Base-by-base conservation (phyloP, 176 grass and related monocot species). In the Oryza punctata region DNA sequence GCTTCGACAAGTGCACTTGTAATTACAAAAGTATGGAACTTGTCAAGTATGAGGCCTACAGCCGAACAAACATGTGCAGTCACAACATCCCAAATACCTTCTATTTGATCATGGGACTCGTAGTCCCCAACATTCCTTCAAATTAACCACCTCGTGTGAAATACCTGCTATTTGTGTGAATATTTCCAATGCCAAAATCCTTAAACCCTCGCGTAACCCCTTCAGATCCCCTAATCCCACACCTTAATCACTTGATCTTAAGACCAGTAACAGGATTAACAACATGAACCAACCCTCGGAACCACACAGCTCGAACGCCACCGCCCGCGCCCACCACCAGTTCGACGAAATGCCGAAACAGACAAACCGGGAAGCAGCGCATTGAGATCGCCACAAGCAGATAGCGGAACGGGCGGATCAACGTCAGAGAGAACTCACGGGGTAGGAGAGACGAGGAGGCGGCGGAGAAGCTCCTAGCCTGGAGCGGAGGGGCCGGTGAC, bases 331-430 rank as follows among this genome's bases (percentile, higher is more conserved):
- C 67, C 79, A 76, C 41, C 37, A 92, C 77, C 19, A 32, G 78
- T 57, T 94, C 44, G 84, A 94, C 77, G 67, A 90, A 83, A 94
- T 85, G 84, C 77, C 12, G 19, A 41, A 8, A 60, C 25, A 65
- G 65, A 24, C 45, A 78, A 78, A 69, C 68, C 67, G 43, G 5
- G 16, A 26, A 82, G 59, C 21, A 65, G 57, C 32, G 5, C 18
- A 74, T 0, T 0, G 60, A 40, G 2, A 30, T 28, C 21, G 59
- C 45, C 29, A 27, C 2, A 5, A 44, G 9, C 1, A 77, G 24
- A 50, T 4, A 18, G 0, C 0, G 1, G 15, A 26, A 19, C 2
- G 9, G 0, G 5, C 3, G 25, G 18, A 4, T 41, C 0, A 5
- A 81, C 67, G 10, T 0, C 0, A 63, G 46, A 26, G 46, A 26